phyloP scores from a whole-genome alignment of 331 rosid species.

The Pyracantha coccinea region DNA sequence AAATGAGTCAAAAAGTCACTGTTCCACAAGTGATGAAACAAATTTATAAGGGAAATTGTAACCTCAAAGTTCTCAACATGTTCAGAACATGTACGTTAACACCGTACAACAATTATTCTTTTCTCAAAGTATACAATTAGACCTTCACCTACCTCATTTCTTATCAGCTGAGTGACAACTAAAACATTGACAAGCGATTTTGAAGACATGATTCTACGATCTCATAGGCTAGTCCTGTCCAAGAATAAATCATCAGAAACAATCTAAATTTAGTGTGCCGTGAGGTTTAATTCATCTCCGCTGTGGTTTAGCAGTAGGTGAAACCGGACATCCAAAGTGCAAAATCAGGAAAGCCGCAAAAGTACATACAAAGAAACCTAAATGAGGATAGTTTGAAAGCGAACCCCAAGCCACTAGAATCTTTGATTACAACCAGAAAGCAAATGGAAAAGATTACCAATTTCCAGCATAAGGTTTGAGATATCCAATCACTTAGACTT shows the following conservation, averaged over 20 bases:
- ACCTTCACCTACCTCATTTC: not conserved
- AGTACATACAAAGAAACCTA: not conserved
- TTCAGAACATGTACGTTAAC: not conserved
- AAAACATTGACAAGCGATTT: not conserved
- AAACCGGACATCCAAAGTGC: not conserved
- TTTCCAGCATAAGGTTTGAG: not conserved
- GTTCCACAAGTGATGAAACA: not conserved
- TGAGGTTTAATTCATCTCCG: not conserved
- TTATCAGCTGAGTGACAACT: not conserved
- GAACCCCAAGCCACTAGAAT: not conserved
- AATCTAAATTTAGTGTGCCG: not conserved
- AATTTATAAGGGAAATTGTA: not conserved
- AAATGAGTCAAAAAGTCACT: not conserved
- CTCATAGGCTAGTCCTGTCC: not conserved
- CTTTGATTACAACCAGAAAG: not conserved
- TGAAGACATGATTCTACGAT: not conserved
- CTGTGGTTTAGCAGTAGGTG: not conserved
- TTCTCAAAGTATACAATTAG: not conserved
- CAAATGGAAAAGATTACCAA: not conserved
- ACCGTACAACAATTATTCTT: not conserved
- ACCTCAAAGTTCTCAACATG: not conserved
- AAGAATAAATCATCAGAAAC: not conserved
- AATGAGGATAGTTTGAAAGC: not conserved
- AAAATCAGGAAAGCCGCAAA: not conserved
- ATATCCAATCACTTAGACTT: conserved; percentile 32